Conservation (phyloP, 2,329 filamentous ascomycete genomes). For the Kalmusia sp. region DNA sequence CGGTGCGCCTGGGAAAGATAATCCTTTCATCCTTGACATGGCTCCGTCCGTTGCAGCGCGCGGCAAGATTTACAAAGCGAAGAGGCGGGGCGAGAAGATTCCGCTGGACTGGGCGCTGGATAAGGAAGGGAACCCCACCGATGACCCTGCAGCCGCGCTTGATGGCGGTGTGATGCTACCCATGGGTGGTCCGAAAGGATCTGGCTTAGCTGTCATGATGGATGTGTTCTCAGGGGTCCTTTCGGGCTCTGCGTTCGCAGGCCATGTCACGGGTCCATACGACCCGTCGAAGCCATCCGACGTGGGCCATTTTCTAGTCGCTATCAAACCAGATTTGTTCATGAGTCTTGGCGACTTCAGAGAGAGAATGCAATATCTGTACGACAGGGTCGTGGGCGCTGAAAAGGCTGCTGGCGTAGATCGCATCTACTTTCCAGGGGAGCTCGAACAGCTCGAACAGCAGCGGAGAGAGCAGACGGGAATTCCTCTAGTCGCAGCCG, state of each 20-base stretch:
- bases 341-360: conserved; percentile 74
- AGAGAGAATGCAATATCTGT: conserved; percentile 66
- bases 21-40: conserved; percentile 78
- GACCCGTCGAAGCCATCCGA: conserved; percentile 72
- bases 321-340: conserved; percentile 76
- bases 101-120: conserved; percentile 78
- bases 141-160: conserved; percentile 74
- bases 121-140: conserved; percentile 70
- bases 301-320: conserved; percentile 73
- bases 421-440: conserved; percentile 64
- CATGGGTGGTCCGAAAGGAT: conserved; percentile 85
- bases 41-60: conserved; percentile 72
- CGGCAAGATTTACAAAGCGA: conserved; percentile 77
- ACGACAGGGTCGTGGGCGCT: conserved; percentile 59
- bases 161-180: conserved; percentile 74
- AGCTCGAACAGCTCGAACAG: conserved; percentile 61
- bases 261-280: conserved; percentile 78
- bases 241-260: conserved; percentile 79
- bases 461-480: conserved; percentile 51
- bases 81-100: conserved; percentile 72
- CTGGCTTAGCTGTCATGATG: conserved; percentile 82
- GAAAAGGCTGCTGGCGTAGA: conserved; percentile 63
- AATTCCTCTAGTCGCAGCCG: conserved; percentile 57
- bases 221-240: conserved; percentile 84
- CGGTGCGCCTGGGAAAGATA: conserved; percentile 69